Evolutionary conservation across 2,329 filamentous ascomycete species (phyloP).

Genomic region (Neophaeococcomyces mojaviensis): DNA sequence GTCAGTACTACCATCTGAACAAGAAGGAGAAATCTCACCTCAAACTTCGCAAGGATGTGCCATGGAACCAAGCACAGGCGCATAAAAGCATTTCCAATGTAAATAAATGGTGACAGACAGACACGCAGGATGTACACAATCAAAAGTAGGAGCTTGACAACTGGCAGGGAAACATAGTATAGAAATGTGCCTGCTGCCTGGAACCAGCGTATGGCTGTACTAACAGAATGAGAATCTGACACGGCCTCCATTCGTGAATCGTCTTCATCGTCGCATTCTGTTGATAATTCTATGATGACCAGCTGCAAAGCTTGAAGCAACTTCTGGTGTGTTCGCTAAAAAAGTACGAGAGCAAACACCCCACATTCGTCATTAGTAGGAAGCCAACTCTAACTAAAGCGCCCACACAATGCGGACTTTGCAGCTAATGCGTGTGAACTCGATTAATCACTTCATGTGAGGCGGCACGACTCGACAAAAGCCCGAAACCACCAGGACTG

Average conservation of each 20-base stretch:
- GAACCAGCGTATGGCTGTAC: slow-evolving; percentile 1
- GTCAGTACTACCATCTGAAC: slow-evolving; percentile 12
- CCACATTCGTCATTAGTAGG: no score
- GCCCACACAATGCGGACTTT: no score
- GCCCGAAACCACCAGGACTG: no score
- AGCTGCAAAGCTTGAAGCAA: no score
- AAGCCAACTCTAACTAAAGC: no score
- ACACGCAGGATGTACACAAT: slow-evolving; percentile 33
- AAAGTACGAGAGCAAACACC: no score
- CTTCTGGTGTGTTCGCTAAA: no score
- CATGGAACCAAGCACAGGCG: slow-evolving; percentile 42
- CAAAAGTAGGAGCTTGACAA: slow-evolving; percentile 30
- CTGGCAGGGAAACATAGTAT: slow-evolving; percentile 27
- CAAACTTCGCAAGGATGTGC: slow-evolving; percentile 44
- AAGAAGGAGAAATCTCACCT: slow-evolving; percentile 38
- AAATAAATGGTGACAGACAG: slow-evolving; percentile 41
- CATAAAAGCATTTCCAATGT: slow-evolving; percentile 38
- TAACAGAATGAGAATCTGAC: background rate
- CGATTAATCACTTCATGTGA: no score
- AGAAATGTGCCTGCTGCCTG: slow-evolving; percentile 3
- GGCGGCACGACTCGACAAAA: no score
- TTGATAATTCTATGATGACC: no score
- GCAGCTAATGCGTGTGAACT: no score
- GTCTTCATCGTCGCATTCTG: no score
- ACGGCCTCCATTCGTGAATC: slow-evolving; percentile 25